Evolutionary conservation across 495 filamentous ascomycete genomes (phyloP), one percentile per base, ranked within the genome.

Genomic region (Aspergillus cristatus): DNA sequence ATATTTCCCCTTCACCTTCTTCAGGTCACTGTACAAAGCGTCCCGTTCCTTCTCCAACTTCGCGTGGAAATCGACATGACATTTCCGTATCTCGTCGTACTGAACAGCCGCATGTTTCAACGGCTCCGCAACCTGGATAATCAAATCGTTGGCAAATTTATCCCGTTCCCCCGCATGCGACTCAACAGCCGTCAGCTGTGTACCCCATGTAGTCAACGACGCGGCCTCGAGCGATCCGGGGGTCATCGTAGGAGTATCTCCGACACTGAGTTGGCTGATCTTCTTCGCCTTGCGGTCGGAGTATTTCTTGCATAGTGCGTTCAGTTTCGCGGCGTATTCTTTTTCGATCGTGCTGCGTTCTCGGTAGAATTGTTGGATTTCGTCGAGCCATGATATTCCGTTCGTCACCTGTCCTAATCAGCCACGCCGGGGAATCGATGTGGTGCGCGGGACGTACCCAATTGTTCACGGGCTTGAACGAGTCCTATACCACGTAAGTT

Each of bases 221-320:
- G 93, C 90, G 55, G 88, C 90, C 54, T 99, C 91, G 37, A 99
- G 76, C 22, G 87, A 94, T 3, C 93, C 91, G 1, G 91, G 93
- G 4, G 91, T 97, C 74, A 96, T 79, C 45, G 74, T 77, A 30
- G 91, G 91, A 14, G 76, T 90, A 55, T 99, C 93, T 45, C 91
- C 91, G 28, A 99, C 91, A 55, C 89, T 95, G 45, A 99, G 51
- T 46, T 70, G 82, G 48, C 85, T 83, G 18, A 84, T 80, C 66
- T 93, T 95, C 67, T 81, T 89, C 11, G 82, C 76, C 65, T 95
- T 97, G 67, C 91, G 94, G 56, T 99, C 93, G 48, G 84, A 86
- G 65, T 94, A 96, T 55, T 87, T 94, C 70, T 88, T 91, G 38
- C 88, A 88, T 35, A 99, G 67, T 2, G 76, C 79, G 41, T 75